These are phyloP conservation scores for Macrotyloma uniflorum DNA, from an alignment of 306 rosid species.

Conservation along the genomic window DNA sequence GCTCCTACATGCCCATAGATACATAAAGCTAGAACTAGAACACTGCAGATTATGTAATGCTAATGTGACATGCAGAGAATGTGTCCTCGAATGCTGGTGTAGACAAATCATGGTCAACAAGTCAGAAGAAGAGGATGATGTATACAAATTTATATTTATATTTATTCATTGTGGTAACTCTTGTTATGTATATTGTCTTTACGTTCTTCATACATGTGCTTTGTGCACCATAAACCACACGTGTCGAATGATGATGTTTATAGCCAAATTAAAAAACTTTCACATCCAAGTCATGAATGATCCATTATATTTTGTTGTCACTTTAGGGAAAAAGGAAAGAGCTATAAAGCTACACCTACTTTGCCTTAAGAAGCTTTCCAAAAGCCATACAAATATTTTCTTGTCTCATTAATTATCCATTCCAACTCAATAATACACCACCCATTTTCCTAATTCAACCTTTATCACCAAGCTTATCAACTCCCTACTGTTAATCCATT, in stretches of 20 bases:
- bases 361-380: slow-evolving; percentile 42
- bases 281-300: slow-evolving; percentile 47
- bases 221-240: neutral
- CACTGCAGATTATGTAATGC: slow-evolving; percentile 35
- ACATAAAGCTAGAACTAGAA: neutral
- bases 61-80: slow-evolving; percentile 35
- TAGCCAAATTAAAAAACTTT: slow-evolving; percentile 42
- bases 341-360: slow-evolving; percentile 48
- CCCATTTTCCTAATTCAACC: neutral
- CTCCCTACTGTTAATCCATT: neutral
- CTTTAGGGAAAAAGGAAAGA: slow-evolving; percentile 46
- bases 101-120: slow-evolving; percentile 40
- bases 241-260: slow-evolving; percentile 26
- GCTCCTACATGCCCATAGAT: slow-evolving; percentile 28
- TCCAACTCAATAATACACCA: slow-evolving; percentile 24
- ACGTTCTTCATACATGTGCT: neutral
- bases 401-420: slow-evolving; percentile 34
- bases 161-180: neutral
- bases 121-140: slow-evolving; percentile 3
- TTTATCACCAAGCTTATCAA: slow-evolving; percentile 14
- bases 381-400: slow-evolving; percentile 9
- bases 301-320: slow-evolving; percentile 53
- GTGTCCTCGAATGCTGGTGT: slow-evolving; percentile 32
- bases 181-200: slow-evolving; percentile 22
- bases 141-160: neutral